A percentile compares a stretch with the other conserved stretches of the same genome.
These are phyloP conservation scores for Nicotiana tomentosiformis DNA, from an alignment of 257 asterid species.

Conservation along the genomic window DNA sequence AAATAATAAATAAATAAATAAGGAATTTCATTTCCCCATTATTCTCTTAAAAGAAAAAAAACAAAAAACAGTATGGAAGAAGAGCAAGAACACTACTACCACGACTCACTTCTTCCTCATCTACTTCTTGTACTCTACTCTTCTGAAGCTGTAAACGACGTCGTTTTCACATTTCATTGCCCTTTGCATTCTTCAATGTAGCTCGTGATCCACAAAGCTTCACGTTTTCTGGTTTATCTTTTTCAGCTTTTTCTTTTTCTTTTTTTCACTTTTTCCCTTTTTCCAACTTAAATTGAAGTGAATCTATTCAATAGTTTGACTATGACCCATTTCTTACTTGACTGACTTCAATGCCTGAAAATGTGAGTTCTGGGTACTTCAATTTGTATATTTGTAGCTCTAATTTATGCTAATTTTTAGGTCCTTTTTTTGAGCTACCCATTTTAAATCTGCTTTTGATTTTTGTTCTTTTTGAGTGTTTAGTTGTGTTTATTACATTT, in stretches of 20 bases:
- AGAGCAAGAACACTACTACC: neutral
- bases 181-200: constrained; percentile 10
- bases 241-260: neutral
- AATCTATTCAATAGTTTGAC: neutral
- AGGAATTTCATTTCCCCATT: neutral
- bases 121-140: neutral
- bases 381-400: neutral
- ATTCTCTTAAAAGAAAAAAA: neutral
- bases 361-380: neutral
- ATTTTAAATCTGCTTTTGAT: neutral
- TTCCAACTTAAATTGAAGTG: neutral
- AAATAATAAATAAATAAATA: neutral
- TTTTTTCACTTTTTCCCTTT: neutral
- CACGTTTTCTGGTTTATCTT: constrained; percentile 9
- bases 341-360: neutral
- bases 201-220: constrained; percentile 10
- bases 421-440: neutral
- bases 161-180: constrained; percentile 1
- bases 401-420: neutral
- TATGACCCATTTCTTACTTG: neutral
- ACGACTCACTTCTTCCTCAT: neutral
- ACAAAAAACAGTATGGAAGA: neutral
- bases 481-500: neutral
- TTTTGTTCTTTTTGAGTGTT: neutral
- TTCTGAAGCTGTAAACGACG: neutral